Evolutionary conservation across 148 eudicot species (phyloP), one percentile per base, ranked within the genome.

Genomic region (Dianthus caryophyllus): DNA sequence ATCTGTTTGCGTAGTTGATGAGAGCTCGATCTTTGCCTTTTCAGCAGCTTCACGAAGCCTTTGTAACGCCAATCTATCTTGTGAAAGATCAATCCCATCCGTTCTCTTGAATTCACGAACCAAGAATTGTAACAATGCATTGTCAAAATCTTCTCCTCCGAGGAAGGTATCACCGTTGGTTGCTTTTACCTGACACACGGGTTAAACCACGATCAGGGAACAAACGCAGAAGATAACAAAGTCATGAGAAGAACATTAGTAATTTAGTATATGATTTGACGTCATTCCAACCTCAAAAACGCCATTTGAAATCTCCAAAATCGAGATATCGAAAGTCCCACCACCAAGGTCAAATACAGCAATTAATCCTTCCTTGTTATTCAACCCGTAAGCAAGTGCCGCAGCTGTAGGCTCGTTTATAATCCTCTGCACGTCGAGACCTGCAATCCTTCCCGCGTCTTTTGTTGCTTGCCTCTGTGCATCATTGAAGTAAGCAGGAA

Each of bases 271-370:
- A n/a, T n/a, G 3, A 33, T 33, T 7, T 33, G 38, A 33, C 3
- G 38, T 2, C 7, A 2, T 7, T 2, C 67, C 38, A 65, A 84
- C 88, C 88, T 84, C 86, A 76, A 84, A 84, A 9, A 84, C 88
- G 22, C 88, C 84, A 70, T 76, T 73, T 2, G 82, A 77, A 36
- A 84, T 84, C 72, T 84, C 88, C 2, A 84, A 36, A 29, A 84
- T 82, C 30, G 88, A 84, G 13, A 84, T 75, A 77, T 84, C 86
- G 68, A 84, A 84, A 43, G 88, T 84, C 49, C 88, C 85, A 21
- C 88, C 87, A 9, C 87, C 87, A 22, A 83, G 78, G 72, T 83
- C 84, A 68, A 80, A 84, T 59, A 84, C 87, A 9, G 88, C 88
- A 17, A 84, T 71, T 7, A 76, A 58, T 24, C 84, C 85, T 60